phyloP scores from a whole-genome alignment of 2,329 filamentous ascomycete species.

The Atkinsonella hypoxylon region DNA sequence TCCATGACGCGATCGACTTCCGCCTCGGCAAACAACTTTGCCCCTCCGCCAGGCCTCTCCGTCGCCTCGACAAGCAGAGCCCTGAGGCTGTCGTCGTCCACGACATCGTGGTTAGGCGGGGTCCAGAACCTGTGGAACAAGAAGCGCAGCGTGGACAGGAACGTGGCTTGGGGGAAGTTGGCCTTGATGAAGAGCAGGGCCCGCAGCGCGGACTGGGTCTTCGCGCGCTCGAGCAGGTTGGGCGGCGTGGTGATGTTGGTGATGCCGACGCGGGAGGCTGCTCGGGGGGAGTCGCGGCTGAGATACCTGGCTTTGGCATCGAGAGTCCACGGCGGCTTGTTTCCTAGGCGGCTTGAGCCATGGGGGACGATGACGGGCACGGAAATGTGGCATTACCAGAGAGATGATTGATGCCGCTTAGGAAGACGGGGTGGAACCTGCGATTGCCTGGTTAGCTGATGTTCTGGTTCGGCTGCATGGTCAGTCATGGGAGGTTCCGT shows the following conservation, averaged over 20 bases:
- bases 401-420: conserved; percentile 52
- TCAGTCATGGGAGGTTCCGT: background rate
- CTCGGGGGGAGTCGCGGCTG: conserved; percentile 26
- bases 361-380: background rate
- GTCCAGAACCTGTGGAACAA: conserved; percentile 54
- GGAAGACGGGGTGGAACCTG: conserved; percentile 60
- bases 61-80: conserved; percentile 22
- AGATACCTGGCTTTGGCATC: conserved; percentile 54
- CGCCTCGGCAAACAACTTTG: conserved; percentile 32
- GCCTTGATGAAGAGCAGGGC: conserved; percentile 55
- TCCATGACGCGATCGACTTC: conserved; percentile 45
- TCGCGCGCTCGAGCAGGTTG: conserved; percentile 30
- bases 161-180: conserved; percentile 35
- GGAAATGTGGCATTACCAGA: conserved; percentile 30
- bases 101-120: conserved; percentile 44
- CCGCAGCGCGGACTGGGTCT: conserved; percentile 47
- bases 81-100: conserved; percentile 41
- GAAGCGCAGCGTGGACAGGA: conserved; percentile 39
- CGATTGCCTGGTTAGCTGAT: background rate
- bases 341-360: conserved; percentile 34
- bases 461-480: background rate
- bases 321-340: conserved; percentile 62
- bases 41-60: conserved; percentile 12
- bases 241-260: conserved; percentile 24
- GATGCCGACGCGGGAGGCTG: conserved; percentile 26